Evolutionary conservation across 805 yeast species (phyloP), one percentile per base, ranked within the genome.

Genomic region (Hanseniaspora hatyaiensis): DNA sequence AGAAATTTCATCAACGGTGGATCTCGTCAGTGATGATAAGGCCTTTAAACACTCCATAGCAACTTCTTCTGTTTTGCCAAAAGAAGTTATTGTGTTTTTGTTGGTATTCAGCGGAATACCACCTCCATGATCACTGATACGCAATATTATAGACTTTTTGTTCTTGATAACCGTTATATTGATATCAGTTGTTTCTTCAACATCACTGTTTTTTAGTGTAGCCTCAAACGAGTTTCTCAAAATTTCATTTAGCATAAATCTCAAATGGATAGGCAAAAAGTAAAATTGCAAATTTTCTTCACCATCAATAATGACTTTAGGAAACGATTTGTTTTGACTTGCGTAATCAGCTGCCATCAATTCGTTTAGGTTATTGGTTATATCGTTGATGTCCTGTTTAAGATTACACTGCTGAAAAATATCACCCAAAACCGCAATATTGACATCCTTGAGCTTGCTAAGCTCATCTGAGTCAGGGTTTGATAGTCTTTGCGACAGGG

Each of bases 81-180:
- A 89, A 0, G 94, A 82, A 95, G 96, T 89, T 8, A 87, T 70
- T 36, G 78, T 73, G 42, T 54, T 55, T 31, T 61, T 62, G 13
- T 70, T 68, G 30, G 82, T 68, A 18, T 73, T 74, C 38, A 72
- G 70, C 9, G 73, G 69, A 41, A 89, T 67, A 1, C 97, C 98
- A 24, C 96, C 96, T 3, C 96, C 96, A 54, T 74, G 79, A 62
- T 89, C 98, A 4, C 89, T 78, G 42, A 89, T 76, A 45, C 95
- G 71, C 60, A 89, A 81, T 3, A 79, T 68, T 23, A 85, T 78
- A 40, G 78, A 75, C 32, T 77, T 80, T 11, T 74, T 69, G 16
- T 83, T 75, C 52, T 80, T 73, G 1, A 83, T 70, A 8, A 89
- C 74, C 8, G 86, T 77, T 13, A 89, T 82, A n/a, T 65, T 67